phyloP scores from a whole-genome alignment of 768 basidiomycete genomes.

The Phylloporus sp. region DNA sequence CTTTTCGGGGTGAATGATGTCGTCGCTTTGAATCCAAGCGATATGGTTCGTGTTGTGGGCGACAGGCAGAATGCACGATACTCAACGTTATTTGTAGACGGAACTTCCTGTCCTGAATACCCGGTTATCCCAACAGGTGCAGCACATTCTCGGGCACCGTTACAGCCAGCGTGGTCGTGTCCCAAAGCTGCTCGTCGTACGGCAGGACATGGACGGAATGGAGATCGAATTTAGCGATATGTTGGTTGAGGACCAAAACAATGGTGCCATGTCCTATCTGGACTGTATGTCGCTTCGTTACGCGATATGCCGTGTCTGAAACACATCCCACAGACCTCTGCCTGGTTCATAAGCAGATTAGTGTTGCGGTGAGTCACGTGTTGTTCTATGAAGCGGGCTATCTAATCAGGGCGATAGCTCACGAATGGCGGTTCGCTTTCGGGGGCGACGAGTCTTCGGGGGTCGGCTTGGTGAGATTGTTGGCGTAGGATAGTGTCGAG shows the following conservation, averaged over 20 bases:
- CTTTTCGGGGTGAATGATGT: slow-evolving; percentile 84
- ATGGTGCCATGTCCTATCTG: slow-evolving; percentile 87
- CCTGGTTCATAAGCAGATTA: slow-evolving; percentile 33
- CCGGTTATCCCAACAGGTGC: slow-evolving; percentile 76
- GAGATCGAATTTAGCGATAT: slow-evolving; percentile 98
- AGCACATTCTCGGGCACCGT: slow-evolving; percentile 77
- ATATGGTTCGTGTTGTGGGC: slow-evolving; percentile 51
- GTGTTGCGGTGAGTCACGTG: slow-evolving; percentile 20
- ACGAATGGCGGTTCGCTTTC: slow-evolving; percentile 30
- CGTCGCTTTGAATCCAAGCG: slow-evolving; percentile 53
- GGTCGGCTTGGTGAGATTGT: slow-evolving; percentile 32
- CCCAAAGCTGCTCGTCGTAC: slow-evolving; percentile 67
- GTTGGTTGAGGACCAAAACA: slow-evolving; percentile 96
- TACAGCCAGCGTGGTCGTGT: slow-evolving; percentile 49
- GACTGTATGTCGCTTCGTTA: slow-evolving; percentile 60
- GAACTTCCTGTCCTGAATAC: slow-evolving; percentile 69
- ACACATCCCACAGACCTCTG: slow-evolving; percentile 25
- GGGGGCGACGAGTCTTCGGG: slow-evolving; percentile 23
- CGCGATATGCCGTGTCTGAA: neutral
- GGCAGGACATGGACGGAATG: slow-evolving; percentile 88
- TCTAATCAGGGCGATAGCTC: slow-evolving; percentile 19
- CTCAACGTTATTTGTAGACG: slow-evolving; percentile 41
- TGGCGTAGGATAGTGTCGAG: too few species aligned
- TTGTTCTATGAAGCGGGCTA: neutral
- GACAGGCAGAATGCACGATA: neutral